Conservation (phyloP, 2,329 filamentous ascomycete genomes). For the Stachybotrys chlorohalonatus region DNA sequence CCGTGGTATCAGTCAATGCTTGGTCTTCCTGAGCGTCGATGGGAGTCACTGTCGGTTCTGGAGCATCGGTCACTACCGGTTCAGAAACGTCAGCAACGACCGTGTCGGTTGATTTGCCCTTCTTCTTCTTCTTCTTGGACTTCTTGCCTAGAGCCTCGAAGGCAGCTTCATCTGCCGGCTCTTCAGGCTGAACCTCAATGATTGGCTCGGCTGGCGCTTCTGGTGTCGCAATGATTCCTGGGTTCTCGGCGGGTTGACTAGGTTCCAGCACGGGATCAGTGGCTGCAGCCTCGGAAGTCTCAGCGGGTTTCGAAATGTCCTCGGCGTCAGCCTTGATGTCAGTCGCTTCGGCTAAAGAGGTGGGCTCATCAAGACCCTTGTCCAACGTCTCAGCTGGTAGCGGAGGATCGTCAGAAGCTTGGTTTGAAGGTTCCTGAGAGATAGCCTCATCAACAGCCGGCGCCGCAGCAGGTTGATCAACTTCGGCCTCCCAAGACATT, state of each 20-base stretch:
- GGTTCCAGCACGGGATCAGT: neutral
- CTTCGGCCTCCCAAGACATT: constrained; percentile 2
- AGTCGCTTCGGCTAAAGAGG: neutral
- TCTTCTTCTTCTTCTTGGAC: constrained; percentile 18
- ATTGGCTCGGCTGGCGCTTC: neutral
- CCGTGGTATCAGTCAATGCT: neutral
- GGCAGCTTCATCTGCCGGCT: constrained; percentile 4
- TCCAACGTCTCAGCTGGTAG: neutral
- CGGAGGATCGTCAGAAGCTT: neutral
- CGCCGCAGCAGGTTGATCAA: neutral
- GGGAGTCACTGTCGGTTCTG: neutral
- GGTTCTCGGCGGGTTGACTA: neutral
- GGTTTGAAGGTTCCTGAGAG: neutral
- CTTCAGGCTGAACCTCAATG: constrained; percentile 2
- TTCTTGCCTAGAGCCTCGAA: constrained; percentile 1
- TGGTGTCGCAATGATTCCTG: neutral
- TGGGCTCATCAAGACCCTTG: neutral
- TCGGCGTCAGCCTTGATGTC: neutral
- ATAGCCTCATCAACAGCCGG: neutral
- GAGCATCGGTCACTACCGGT: neutral
- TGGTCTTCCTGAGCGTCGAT: neutral
- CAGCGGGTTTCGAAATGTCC: neutral
- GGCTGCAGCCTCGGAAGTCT: neutral
- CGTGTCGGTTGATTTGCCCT: constrained; percentile 13
- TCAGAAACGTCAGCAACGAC: constrained; percentile 5